Base-by-base conservation (phyloP, 2,329 filamentous ascomycete genomes). In the Aspergillus amoenus region DNA sequence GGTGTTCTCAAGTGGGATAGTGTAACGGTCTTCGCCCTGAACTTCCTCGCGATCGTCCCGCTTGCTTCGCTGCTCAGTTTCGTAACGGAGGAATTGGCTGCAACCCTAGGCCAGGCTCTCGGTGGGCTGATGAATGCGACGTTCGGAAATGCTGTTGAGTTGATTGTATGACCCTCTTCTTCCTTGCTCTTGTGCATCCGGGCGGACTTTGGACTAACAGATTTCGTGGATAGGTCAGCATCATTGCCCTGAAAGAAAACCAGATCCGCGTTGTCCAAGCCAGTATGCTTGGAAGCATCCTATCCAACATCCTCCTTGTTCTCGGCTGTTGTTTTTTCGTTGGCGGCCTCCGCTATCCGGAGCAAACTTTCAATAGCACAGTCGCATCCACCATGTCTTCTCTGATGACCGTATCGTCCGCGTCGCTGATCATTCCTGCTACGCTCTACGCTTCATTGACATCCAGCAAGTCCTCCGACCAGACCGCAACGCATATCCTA, bases 251-350 rank as follows among this genome's bases (percentile, higher is more conserved):
- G 45, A 85, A 81, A 64, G 86, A 94, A 66, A 86, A 87, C 61
- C 89, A 97, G 77, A 95, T 97, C 70, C 88, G 93, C 67, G 93
- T 97, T 63, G 93, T 97, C n/a, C 94, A 97, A 78, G 89, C 93
- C 18, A 96, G 91, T 62, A 97, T 97, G 93, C 86, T 97, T 34
- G 93, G 94, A 47, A 95, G 90, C 69, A 96, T 97, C 66, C 81
- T 97, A 40, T 97, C 93, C 63, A 97, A 97, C 75, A 88, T 97
- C 63, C 83, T 97, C 7, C 85, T 97, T 21, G 93, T 92, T 46
- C 83, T 92, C 70, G 88, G 89, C 66, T 90, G 90, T 81, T 91
- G 88, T 74, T 91, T 91, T 78, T 79, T 92, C 63, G 83, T 89
- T 55, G 90, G 90, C 55, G 90, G 90, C 32, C 77, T 91, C 58